These are phyloP conservation scores for Cystobasidium sp. DNA, from an alignment of 1,284 basidiomycete species.

Conservation along the genomic window DNA sequence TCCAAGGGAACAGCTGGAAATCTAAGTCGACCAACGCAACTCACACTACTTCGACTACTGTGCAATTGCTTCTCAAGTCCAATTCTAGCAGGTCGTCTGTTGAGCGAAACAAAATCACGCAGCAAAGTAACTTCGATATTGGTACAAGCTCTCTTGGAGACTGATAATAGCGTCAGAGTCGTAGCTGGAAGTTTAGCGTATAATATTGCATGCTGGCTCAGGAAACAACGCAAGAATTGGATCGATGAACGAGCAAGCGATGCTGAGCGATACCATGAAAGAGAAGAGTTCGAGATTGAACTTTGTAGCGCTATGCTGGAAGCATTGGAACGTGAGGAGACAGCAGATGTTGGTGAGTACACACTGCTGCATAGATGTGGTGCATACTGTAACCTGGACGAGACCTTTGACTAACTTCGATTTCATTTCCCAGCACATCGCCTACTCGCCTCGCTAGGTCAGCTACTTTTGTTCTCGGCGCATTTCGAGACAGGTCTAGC, in stretches of 20 bases:
- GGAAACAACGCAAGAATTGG: conserved; percentile 36
- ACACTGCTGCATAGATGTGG: neutral
- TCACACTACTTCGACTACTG: conserved; percentile 50
- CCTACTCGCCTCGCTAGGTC: conserved; percentile 50
- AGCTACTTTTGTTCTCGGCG: conserved; percentile 49
- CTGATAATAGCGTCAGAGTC: conserved; percentile 47
- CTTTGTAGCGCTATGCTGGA: conserved; percentile 49
- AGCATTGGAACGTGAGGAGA: conserved; percentile 46
- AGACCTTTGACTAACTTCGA: neutral
- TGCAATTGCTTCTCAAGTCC: conserved; percentile 47
- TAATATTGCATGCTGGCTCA: conserved; percentile 47
- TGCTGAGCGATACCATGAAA: conserved; percentile 10
- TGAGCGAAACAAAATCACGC: conserved; percentile 13
- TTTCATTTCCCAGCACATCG: conserved; percentile 49
- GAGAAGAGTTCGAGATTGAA: conserved; percentile 51
- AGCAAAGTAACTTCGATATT: conserved; percentile 43
- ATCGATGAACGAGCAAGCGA: conserved; percentile 28
- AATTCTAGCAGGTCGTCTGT: conserved; percentile 23
- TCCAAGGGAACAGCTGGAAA: conserved; percentile 15
- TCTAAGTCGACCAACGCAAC: conserved; percentile 44
- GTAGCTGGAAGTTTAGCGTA: conserved; percentile 50
- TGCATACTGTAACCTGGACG: neutral
- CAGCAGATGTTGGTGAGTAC: conserved; percentile 51
- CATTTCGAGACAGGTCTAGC: conserved; percentile 32
- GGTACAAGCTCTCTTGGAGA: conserved; percentile 49